Base-by-base conservation (phyloP, 2,329 filamentous ascomycete genomes). In the Sporothrix brasiliensis region DNA sequence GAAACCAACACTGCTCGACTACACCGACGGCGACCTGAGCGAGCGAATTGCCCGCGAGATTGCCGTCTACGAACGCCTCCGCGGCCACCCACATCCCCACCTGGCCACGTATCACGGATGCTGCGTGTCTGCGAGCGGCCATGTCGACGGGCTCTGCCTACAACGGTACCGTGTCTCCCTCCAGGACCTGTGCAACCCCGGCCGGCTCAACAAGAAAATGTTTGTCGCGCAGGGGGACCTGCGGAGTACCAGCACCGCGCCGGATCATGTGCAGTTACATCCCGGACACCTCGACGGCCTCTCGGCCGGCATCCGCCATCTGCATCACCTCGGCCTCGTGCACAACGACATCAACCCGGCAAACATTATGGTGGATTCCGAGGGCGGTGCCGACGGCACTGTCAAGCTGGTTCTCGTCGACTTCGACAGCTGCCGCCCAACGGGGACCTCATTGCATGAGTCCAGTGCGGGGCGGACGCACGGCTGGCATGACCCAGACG, bases 401-500 rank as follows among this genome's bases (percentile, higher is more conserved):
- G 34, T 30, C 3, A 39, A 21, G 7, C 24, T 41, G 16, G 30
- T 41, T 21, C 56, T 60, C 4, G 13, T 41, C 10, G 56, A 60
- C 6, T 60, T 60, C 21, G 54, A 58, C 54, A 58, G 54, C 54
- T 58, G 54, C 19, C 54, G 54, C 6, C 54, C 54, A 2, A 39
- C 10, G 2, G 54, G 54, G 2, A 9, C 27, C 2, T 58, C 54
- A 2, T 19, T 58, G 27, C 10, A 3, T 1, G 54, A 30, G 7
- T 39, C 54, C 6, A 4, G 19, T 1, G 27, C 27, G 6, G 16
- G 54, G 2, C 30, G 56, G 13, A 21, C 56, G 19, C 30, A 60
- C 34, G 30, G 30, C 11, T 60, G 56, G 56, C 56, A 60, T 7
- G 56, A 60, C 13, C 34, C 10, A 4, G 11, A 13, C 1, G 34